phyloP scores from a whole-genome alignment of 208 protist genomes.

The Wallacemonas sp. region DNA sequence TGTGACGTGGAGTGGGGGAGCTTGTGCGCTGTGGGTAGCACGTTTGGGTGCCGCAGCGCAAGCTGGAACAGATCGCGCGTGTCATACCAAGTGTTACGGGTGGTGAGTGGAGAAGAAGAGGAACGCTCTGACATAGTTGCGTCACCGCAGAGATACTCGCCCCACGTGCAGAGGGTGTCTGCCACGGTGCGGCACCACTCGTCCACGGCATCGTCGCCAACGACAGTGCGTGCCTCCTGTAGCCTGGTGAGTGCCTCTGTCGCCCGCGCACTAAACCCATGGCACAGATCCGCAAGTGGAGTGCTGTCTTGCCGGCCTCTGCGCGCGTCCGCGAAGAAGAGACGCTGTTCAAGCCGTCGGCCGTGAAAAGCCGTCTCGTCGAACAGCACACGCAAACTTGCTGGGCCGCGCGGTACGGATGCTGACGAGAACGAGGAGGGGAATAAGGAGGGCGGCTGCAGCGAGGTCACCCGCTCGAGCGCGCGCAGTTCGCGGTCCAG shows the following conservation, averaged over 20 bases:
- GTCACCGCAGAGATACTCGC: too few species aligned
- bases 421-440: too few species aligned
- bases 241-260: too few species aligned
- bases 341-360: neutral
- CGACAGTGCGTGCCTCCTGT: too few species aligned
- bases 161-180: too few species aligned
- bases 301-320: neutral
- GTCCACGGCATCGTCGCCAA: too few species aligned
- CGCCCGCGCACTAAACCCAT: neutral
- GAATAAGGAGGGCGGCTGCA: neutral
- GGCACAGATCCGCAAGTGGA: neutral
- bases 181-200: too few species aligned
- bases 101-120: neutral
- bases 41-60: too few species aligned
- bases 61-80: neutral
- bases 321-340: neutral
- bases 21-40: too few species aligned
- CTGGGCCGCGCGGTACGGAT: too few species aligned
- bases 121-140: neutral
- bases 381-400: too few species aligned
- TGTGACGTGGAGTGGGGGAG: too few species aligned
- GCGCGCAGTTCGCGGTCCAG: neutral
- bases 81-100: neutral
- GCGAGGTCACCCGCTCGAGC: neutral
- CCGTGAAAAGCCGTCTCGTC: neutral